Evolutionary conservation across 768 basidiomycete species (phyloP), one percentile per base, ranked within the genome.

Genomic region (Pleurotus platypus): DNA sequence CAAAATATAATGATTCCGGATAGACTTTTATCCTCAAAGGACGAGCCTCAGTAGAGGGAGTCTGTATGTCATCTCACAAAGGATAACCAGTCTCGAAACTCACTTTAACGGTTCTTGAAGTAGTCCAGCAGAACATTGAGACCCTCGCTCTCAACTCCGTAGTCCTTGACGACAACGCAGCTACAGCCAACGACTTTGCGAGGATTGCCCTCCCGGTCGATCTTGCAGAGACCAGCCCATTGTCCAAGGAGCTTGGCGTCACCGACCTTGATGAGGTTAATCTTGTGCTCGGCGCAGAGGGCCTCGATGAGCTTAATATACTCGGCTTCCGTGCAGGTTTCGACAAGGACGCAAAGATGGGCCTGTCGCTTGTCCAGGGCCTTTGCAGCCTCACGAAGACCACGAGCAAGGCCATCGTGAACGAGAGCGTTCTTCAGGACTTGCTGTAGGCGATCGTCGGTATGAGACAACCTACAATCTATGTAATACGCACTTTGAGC

Each of bases 251-350:
- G 86, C 79, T 99, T 99, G 69, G 93, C 90, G 74, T 98, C 96
- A 66, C 92, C 92, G 64, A 95, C 92, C 79, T 98, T 98, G 92
- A 99, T 98, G 62, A 99, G 79, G 82, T 94, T 94, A 80, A 98
- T 98, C 77, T 95, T 96, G 87, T 98, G 95, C 80, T 97, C 94
- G 61, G 93, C 90, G 73, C 96, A 98, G 70, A 99, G 93, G 50
- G 96, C 96, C 79, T 98, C 95, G 65, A 99, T 97, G 80, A 99
- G 92, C 82, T 98, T 98, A 86, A 97, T 92, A 84, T 99, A 98
- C 78, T 98, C 96, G 64, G 95, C 92, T 79, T 98, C 96, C 54
- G 91, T 94, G 83, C 94, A 97, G 57, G 94, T 94, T 86, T 99
- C 96, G 71, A 98, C 95, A 68, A 99, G 89, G 60, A 99, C 95